Percentiles rank a stretch among this genome's conserved stretches.
These are phyloP conservation scores for Trypanosoma grayi DNA, from an alignment of 208 protist genomes.

Conservation along the genomic window DNA sequence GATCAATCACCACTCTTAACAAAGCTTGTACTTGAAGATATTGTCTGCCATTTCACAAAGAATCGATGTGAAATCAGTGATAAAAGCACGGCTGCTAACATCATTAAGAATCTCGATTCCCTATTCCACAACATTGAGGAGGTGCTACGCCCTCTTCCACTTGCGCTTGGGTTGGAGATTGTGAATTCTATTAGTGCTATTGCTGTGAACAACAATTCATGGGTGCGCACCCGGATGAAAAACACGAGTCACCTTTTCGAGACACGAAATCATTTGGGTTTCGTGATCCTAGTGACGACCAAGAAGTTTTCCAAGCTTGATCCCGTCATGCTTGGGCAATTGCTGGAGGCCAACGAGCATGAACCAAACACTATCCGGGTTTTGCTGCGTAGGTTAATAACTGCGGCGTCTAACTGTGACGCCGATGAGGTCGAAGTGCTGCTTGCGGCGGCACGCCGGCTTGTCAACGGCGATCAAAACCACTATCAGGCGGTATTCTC, in stretches of 20 bases:
- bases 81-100: constrained; percentile 46
- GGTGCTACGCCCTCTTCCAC: constrained; percentile 52
- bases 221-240: constrained; percentile 86
- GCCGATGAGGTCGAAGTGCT: constrained; percentile 72
- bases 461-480: constrained; percentile 38
- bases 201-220: constrained; percentile 84
- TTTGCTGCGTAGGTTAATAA: constrained; percentile 49
- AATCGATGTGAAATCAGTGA: constrained; percentile 34
- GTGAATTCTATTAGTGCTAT: constrained; percentile 79
- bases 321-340: constrained; percentile 45
- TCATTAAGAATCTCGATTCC: constrained; percentile 74
- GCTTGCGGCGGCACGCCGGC: constrained; percentile 47
- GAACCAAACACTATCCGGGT: constrained; percentile 53
- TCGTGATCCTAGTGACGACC: constrained; percentile 51
- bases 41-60: constrained; percentile 58
- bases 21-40: constrained; percentile 73
- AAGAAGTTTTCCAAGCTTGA: constrained; percentile 39
- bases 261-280: constrained; percentile 68
- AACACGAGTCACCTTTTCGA: constrained; percentile 73
- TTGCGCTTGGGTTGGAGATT: constrained; percentile 63
- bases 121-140: constrained; percentile 67
- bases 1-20: constrained; percentile 41
- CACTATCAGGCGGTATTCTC: constrained; percentile 39
- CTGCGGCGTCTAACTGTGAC: constrained; percentile 43
- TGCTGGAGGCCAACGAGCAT: constrained; percentile 68